phyloP scores from a whole-genome alignment of 1,139 yeast genomes.

The Candida anutae region DNA sequence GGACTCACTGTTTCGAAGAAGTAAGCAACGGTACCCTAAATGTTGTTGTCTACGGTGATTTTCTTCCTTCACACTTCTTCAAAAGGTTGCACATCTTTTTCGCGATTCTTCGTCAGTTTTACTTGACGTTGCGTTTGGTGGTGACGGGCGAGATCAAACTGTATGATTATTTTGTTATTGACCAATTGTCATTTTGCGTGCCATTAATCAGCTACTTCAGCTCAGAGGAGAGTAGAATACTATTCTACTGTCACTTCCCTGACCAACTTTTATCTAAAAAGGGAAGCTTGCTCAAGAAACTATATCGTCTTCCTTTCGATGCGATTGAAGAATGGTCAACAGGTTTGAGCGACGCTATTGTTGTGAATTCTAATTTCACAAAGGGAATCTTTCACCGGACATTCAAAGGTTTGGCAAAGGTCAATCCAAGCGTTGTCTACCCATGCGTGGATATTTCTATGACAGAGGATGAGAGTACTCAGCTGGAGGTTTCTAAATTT shows the following conservation, averaged over 20 bases:
- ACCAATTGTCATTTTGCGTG: conserved; percentile 79
- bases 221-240: conserved; percentile 33
- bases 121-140: conserved; percentile 46
- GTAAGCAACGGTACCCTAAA: conserved; percentile 47
- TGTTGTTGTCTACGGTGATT: conserved; percentile 75
- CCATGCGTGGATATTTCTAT: conserved; percentile 67
- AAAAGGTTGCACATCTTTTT: conserved; percentile 72
- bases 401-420: conserved; percentile 36
- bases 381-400: conserved; percentile 58
- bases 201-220: conserved; percentile 60
- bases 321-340: conserved; percentile 75
- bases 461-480: conserved; percentile 12
- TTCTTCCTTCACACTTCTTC: conserved; percentile 60
- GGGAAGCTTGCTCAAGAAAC: conserved; percentile 42
- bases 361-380: conserved; percentile 86
- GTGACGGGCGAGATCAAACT: conserved; percentile 37
- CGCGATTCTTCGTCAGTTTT: conserved; percentile 79
- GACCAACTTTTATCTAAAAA: conserved; percentile 72
- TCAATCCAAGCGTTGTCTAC: conserved; percentile 66
- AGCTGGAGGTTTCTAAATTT: conserved; percentile 25
- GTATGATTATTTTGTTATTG: conserved; percentile 74
- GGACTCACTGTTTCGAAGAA: conserved; percentile 84
- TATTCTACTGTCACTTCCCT: conserved; percentile 95
- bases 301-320: conserved; percentile 82
- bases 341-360: conserved; percentile 64